Evolutionary conservation across 169 alveolate genomes (phyloP).

Genomic region (Amoebophrya sp.): DNA sequence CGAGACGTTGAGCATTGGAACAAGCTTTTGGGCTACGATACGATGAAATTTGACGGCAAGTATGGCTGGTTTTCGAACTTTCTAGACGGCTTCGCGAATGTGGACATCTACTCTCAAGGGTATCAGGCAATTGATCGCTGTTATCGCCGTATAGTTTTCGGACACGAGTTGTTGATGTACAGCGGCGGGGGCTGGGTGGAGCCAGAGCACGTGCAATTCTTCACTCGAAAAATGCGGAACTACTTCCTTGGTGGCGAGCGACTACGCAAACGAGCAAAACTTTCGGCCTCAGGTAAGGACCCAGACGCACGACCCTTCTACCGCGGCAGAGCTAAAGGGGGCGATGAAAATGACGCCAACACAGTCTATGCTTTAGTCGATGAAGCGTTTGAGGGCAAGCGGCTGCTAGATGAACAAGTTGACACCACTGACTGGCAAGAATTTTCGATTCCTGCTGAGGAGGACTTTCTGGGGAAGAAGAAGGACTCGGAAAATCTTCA

Average conservation of each 20-base stretch:
- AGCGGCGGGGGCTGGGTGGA: not conserved
- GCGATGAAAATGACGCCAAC: conserved; percentile 18
- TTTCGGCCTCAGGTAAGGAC: not conserved
- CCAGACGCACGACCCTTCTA: not conserved
- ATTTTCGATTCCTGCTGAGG: not conserved
- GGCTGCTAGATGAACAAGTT: too few species aligned
- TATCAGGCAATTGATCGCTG: not conserved
- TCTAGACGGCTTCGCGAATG: not conserved
- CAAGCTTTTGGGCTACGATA: not conserved
- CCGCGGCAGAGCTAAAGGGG: conserved; percentile 2
- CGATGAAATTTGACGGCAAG: not conserved
- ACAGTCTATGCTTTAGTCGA: not conserved
- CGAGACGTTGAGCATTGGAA: conserved; percentile 15
- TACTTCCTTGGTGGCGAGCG: not conserved
- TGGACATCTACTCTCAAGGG: not conserved
- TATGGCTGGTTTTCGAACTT: conserved; percentile 9
- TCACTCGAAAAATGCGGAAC: not conserved
- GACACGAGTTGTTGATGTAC: conserved; percentile 21
- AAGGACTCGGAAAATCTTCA: too few species aligned
- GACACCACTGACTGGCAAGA: too few species aligned
- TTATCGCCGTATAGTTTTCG: not conserved
- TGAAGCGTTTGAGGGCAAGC: not conserved
- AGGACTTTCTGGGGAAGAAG: not conserved
- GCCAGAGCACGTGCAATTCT: not conserved
- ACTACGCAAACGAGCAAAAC: not conserved